A percentile compares a stretch with the other conserved stretches of the same genome.
Conservation (phyloP, 2,329 filamentous ascomycete genomes). For the Talaromyces verruculosus region DNA sequence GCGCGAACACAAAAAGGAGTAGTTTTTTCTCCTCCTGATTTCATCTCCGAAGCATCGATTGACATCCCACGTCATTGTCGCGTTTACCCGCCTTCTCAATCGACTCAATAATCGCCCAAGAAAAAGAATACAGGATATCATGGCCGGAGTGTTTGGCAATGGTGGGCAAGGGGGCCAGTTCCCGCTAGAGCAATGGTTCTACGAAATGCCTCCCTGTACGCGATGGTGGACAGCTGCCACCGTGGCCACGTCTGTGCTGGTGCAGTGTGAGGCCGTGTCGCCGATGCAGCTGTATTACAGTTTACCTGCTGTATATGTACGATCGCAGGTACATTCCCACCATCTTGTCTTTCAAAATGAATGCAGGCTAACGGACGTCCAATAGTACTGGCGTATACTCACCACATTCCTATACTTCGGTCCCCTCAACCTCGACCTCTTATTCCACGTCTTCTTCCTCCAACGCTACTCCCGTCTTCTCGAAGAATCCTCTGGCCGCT, state of each 20-base stretch:
- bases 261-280: conserved; percentile 89
- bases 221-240: conserved; percentile 96
- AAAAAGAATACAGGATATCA: conserved; percentile 22
- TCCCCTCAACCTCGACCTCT: conserved; percentile 84
- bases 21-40: not conserved
- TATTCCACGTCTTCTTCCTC: conserved; percentile 98
- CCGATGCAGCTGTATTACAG: conserved; percentile 98
- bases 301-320: conserved; percentile 84
- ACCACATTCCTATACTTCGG: conserved; percentile 98
- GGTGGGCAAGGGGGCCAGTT: conserved; percentile 57
- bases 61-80: conserved; percentile 5
- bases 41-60: not conserved
- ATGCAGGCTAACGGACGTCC: conserved; percentile 2
- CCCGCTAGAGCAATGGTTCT: conserved; percentile 96
- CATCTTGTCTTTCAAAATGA: not conserved
- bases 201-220: conserved; percentile 96
- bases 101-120: not conserved
- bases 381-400: conserved; percentile 90
- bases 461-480: conserved; percentile 93
- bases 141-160: conserved; percentile 47
- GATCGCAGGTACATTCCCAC: conserved; percentile 72
- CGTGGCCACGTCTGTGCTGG: conserved; percentile 79
- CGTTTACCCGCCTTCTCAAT: not conserved
- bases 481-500: conserved; percentile 89
- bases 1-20: not conserved